Evolutionary conservation across 768 basidiomycete genomes (phyloP), one percentile per base, ranked within the genome.

Genomic region (Russula vinacea): DNA sequence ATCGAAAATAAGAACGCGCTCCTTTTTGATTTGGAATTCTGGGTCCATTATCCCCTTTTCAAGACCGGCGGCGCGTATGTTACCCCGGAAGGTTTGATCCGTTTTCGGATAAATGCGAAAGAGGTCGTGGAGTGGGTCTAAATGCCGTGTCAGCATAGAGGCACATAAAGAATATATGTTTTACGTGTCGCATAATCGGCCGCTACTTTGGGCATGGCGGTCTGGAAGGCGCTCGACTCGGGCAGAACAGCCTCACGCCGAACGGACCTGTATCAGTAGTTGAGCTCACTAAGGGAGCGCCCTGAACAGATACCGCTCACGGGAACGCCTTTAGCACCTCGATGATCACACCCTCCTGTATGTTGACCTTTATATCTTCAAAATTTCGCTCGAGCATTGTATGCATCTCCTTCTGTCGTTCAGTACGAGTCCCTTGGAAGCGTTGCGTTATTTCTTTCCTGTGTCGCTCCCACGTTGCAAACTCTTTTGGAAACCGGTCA

Each of bases 251-350:
- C 32, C 19, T 65, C 55, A 2, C 59, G 59, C 8, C 10, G 49
- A 44, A 65, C 59, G 3, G 58, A 56, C 11, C 59, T 65, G 4
- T 22, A 24, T 37, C 5, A 0, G n/a, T 45, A 8, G 55, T 39
- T 40, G 17, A 14, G 9, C 24, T 26, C 1, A 17, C n/a, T 24
- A 1, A 1, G 6, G 2, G 4, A 29, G 8, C 1, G 8, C 1
- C 22, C 0, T 7, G 37, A 11, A 8, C 2, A 32, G 55, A 13
- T 0, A 16, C 14, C 17, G 3, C 58, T 59, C 50, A 65, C 64
- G 55, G 59, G 19, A 61, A 65, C 14, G 26, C 24, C 7, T 40
- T 65, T 3, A 61, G 24, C 17, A 65, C 60, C 5, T 65, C 50
- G 2, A 26, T 14, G 2, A 61, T 19, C 17, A 65, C 64, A 24